Evolutionary conservation across 2,329 filamentous ascomycete species (phyloP), one percentile per base, ranked within the genome.

Genomic region (Herpotrichia juniperi): DNA sequence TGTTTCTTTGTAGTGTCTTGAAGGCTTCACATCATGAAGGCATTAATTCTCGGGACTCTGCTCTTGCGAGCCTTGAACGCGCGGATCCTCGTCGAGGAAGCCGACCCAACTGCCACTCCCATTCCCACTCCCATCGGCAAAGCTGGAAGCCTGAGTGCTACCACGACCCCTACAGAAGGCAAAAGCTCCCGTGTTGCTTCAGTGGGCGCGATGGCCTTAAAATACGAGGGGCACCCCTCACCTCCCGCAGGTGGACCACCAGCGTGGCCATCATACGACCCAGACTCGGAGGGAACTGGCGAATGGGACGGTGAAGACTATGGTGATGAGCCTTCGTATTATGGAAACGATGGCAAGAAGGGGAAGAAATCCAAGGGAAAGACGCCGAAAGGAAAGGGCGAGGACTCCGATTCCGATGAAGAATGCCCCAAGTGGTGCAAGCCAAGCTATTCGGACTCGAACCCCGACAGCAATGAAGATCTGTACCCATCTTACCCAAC

Each of bases 11-110:
- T 51, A 43, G 31, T 32, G 9, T 40, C 45, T 16, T 44, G 25
- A 50, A 16, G 34, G 51, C 35, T 48, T 24, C 43, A 44, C 52
- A 57, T 25, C 25, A 63, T 66, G 62, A 66, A 57, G 52, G 51
- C 35, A 50, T 21, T 61, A 21, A 28, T 59, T 12, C 6, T 61
- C 11, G 57, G 61, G 42, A 48, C 54, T 24, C 44, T 63, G 34
- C 48, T 63, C 14, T 39, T 57, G 47, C 57, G 50, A 25, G 51
- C 47, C 24, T 48, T 62, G 12, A 47, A 57, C n/a, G 57, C 54
- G 8, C 57, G 34, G 12, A 24, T 26, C 24, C 25, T 21, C 30
- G 32, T n/a, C n/a, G n/a, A n/a, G n/a, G n/a, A n/a, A n/a, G 16
- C 9, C 44, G 10, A 16, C 28, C 28, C 21, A 7, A 16, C 25